Evolutionary conservation across 192 early-diverging fungal species (phyloP).

Genomic region (Rhizoclosmatium sp.): DNA sequence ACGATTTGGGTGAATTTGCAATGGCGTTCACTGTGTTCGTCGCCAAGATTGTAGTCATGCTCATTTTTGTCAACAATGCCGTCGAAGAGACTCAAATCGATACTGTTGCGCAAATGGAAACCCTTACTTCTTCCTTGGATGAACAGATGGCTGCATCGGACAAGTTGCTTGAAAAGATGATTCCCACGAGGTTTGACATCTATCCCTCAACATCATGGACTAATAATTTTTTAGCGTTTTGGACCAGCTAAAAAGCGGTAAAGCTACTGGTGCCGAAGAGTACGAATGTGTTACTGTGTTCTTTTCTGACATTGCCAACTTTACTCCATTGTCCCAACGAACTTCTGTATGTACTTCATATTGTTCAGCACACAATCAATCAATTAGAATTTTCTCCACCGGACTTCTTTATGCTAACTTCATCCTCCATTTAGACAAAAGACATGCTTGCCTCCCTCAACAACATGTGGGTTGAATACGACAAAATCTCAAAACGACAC

Average conservation of each 20-base stretch:
- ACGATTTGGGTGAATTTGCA: constrained; percentile 31
- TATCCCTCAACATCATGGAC: not conserved
- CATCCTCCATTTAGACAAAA: constrained; percentile 33
- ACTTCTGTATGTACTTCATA: constrained; percentile 32
- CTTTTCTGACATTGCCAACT: constrained; percentile 55
- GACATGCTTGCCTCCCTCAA: constrained; percentile 55
- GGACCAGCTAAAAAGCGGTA: constrained; percentile 50
- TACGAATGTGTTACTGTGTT: constrained; percentile 48
- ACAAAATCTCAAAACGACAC: constrained; percentile 46
- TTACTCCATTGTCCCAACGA: constrained; percentile 42
- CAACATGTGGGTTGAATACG: constrained; percentile 53
- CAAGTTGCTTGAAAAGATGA: constrained; percentile 42
- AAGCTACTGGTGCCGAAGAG: constrained; percentile 47
- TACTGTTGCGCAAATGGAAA: constrained; percentile 31
- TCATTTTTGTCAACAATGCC: constrained; percentile 50
- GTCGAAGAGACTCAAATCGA: constrained; percentile 51
- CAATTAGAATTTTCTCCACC: not conserved
- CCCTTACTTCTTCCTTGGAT: constrained; percentile 41
- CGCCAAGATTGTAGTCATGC: constrained; percentile 49
- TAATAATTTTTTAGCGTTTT: constrained; percentile 25
- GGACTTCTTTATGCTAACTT: not conserved
- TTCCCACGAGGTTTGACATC: constrained; percentile 32
- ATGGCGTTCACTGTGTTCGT: constrained; percentile 43
- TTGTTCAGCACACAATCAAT: not conserved
- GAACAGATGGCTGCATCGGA: constrained; percentile 43